Base-by-base conservation (phyloP, 2,329 filamentous ascomycete genomes). In the Taxawa tesnikishii region DNA sequence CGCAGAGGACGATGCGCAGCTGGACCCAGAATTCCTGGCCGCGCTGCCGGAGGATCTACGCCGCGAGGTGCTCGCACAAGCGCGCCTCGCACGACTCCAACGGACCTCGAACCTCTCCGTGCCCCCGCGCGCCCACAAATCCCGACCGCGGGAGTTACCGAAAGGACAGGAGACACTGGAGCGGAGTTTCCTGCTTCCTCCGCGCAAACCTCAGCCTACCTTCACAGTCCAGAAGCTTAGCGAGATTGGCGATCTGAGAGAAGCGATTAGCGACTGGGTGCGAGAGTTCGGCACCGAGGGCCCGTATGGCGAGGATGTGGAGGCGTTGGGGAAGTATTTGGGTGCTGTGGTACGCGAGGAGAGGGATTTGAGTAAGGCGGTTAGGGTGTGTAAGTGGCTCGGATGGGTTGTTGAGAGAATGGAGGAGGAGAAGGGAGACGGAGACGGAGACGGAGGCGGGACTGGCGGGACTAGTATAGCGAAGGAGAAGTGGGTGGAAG, bases 41-140 rank as follows among this genome's bases (percentile, higher is more conserved):
- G 84, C 85, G 11, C 63, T 96, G 1, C 88, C 88, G 0, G 76
- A 81, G 42, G 83, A 93, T 28, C 70, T 93, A 28, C 74, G 82
- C 9, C 64, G 60, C 11, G 87, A 96, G 55, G 68, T 96, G 5
- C 55, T 94, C 2, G 75, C 73, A 13, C 82, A 93, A 45, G 77
- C 87, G 47, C 68, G 67, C 19, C 70, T 69, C 13, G 55, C 60
- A 13, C 72, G 67, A n/a, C 61, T 79, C 13, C 72, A 73, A 8
- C 68, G 73, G 23, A 50, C 46, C 2, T 51, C 50, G 5, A 53
- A 52, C 4, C 53, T 57, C n/a, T 51, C 55, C 32, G 36, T 46
- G 5, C 59, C 41, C 25, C 46, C 31, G 14, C 59, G 42, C 30
- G 47, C 16, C 15, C 38, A 28, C 31, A 45, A 36, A 32, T 36